phyloP scores from a whole-genome alignment of 2,329 filamentous ascomycete species.

The Ascochyta lentis region DNA sequence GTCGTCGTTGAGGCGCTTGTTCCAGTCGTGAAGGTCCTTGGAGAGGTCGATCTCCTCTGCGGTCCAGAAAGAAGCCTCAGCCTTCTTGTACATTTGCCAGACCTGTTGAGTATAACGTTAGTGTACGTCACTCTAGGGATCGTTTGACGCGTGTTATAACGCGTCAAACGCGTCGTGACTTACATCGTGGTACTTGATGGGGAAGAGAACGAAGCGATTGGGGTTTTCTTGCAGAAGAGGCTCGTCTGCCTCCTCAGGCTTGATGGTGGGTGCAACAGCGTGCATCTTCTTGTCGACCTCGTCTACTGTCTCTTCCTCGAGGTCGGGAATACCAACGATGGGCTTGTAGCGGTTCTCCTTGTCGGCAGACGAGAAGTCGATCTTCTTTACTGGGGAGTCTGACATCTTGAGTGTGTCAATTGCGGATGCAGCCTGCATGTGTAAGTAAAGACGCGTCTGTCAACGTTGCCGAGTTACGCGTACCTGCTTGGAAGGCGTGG shows the following conservation, averaged over 20 bases:
- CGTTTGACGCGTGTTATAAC: constrained; percentile 66
- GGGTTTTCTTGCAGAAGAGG: constrained; percentile 95
- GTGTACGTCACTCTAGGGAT: constrained; percentile 20
- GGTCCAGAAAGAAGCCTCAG: constrained; percentile 99
- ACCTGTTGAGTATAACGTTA: constrained; percentile 66
- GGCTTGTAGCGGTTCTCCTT: constrained; percentile 81
- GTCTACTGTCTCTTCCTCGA: constrained; percentile 43
- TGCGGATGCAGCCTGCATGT: constrained; percentile 76
- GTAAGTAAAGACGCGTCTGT: constrained; percentile 48
- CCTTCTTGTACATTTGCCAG: constrained; percentile 99
- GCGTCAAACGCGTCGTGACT: constrained; percentile 57
- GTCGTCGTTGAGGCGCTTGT: constrained; percentile 94
- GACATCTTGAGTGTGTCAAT: constrained; percentile 88
- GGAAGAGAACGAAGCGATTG: constrained; percentile 95
- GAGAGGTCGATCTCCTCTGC: constrained; percentile 99
- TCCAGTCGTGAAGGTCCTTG: constrained; percentile 99
- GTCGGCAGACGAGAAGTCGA: constrained; percentile 73
- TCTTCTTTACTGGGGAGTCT: constrained; percentile 89
- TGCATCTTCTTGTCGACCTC: constrained; percentile 58
- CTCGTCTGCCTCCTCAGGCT: constrained; percentile 78
- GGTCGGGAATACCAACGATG: constrained; percentile 59
- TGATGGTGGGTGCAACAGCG: constrained; percentile 58
- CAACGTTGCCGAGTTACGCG: constrained; percentile 48
- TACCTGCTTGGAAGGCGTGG: constrained; percentile 78
- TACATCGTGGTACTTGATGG: constrained; percentile 99